A percentile compares a stretch with the other conserved stretches of the same genome.
phyloP scores from a whole-genome alignment of 148 eudicot species.

The Selenicereus undatus region DNA sequence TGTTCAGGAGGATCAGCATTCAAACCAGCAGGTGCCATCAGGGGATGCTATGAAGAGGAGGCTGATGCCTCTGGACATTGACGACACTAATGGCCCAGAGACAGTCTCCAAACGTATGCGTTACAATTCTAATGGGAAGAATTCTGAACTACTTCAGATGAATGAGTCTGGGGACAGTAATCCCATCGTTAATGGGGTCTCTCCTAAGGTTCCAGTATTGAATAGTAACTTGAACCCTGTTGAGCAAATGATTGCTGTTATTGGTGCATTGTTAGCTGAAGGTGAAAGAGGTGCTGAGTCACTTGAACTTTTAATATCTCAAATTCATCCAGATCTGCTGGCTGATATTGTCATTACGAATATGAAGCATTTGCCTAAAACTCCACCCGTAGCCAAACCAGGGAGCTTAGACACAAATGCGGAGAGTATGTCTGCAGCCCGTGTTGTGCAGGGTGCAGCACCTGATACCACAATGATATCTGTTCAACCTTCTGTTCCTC shows the following conservation, averaged over 20 bases:
- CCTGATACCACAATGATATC: conserved; percentile 34
- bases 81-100: conserved; percentile 44
- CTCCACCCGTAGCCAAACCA: conserved; percentile 40
- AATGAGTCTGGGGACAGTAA: conserved; percentile 44
- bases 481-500: conserved; percentile 29
- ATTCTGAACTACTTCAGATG: conserved; percentile 32
- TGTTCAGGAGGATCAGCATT: conserved; percentile 57
- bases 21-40: conserved; percentile 34
- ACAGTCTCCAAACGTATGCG: conserved; percentile 55
- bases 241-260: conserved; percentile 91
- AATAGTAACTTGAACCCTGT: conserved; percentile 52
- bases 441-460: conserved; percentile 32
- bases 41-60: conserved; percentile 58
- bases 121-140: conserved; percentile 38
- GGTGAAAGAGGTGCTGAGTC: conserved; percentile 91
- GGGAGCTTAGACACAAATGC: conserved; percentile 29
- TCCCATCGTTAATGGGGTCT: conserved; percentile 44
- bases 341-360: conserved; percentile 93
- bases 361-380: conserved; percentile 90
- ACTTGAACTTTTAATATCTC: conserved; percentile 71
- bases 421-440: conserved; percentile 33
- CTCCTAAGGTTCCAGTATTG: conserved; percentile 44
- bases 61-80: conserved; percentile 41
- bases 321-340: conserved; percentile 80
- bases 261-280: conserved; percentile 91